phyloP scores from a whole-genome alignment of 2,329 filamentous ascomycete species.

The Aspergillus tubingensis region DNA sequence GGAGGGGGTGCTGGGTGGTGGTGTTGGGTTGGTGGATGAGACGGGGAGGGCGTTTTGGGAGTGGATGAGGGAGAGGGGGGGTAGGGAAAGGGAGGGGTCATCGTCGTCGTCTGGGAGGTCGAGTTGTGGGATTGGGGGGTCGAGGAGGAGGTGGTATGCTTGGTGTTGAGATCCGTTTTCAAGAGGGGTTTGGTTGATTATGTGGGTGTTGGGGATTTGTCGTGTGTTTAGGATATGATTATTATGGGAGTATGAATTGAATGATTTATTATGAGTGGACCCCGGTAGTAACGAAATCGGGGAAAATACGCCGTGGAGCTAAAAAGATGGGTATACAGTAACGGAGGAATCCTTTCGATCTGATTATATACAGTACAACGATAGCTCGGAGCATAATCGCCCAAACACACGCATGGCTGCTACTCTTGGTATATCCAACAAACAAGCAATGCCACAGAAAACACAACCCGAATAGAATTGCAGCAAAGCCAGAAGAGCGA shows the following conservation, averaged over 20 bases:
- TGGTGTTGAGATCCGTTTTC: neutral
- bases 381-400: too few species aligned
- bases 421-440: neutral
- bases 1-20: neutral
- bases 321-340: too few species aligned
- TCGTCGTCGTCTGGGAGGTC: too few species aligned
- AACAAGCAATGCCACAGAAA: neutral
- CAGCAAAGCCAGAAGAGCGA: neutral
- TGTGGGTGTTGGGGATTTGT: neutral
- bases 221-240: too few species aligned
- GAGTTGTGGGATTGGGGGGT: neutral
- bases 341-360: too few species aligned
- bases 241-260: too few species aligned
- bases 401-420: neutral
- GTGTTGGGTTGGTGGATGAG: neutral
- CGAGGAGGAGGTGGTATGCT: neutral
- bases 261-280: too few species aligned
- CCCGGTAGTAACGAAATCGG: too few species aligned
- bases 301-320: neutral
- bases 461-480: neutral
- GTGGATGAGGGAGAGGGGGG: neutral
- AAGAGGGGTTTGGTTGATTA: rapidly evolving
- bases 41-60: neutral
- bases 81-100: neutral
- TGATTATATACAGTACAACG: neutral